Percentiles rank a stretch among this genome's conserved stretches.
Conservation (phyloP, 176 grass and related monocot species). For the Miscanthus lutarioriparius region DNA sequence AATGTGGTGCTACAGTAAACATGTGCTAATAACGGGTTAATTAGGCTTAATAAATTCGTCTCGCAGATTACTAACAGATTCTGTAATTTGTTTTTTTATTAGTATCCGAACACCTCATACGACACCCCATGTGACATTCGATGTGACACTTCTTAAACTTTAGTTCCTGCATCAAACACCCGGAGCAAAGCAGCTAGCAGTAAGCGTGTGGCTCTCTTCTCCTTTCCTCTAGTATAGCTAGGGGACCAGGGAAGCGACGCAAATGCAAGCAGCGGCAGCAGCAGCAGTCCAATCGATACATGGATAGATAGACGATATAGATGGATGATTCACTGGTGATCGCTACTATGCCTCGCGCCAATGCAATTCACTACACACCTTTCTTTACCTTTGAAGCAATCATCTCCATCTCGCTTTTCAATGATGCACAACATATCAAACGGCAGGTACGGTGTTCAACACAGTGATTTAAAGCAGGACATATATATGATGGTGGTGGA, state of each 20-base stretch:
- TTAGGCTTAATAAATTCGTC: too few relatives aligned
- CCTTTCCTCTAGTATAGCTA: background rate
- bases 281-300: background rate
- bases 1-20: too few relatives aligned
- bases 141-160: too few relatives aligned
- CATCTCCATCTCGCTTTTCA: constrained; percentile 15
- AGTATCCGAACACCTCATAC: too few relatives aligned
- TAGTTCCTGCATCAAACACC: too few relatives aligned
- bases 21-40: too few relatives aligned
- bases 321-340: too few relatives aligned
- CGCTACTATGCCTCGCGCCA: too few relatives aligned
- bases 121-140: too few relatives aligned
- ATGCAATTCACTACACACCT: constrained; percentile 23
- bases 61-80: too few relatives aligned
- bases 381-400: constrained; percentile 45
- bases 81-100: too few relatives aligned
- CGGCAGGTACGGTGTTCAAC: background rate
- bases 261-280: background rate
- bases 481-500: background rate
- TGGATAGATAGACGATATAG: background rate
- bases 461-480: constrained; percentile 8
- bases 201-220: background rate
- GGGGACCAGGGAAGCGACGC: constrained; percentile 30
- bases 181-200: too few relatives aligned
- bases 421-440: constrained; percentile 21